These are phyloP conservation scores for Penicillium sp. DNA, from an alignment of 2,329 filamentous ascomycete species.

Conservation along the genomic window DNA sequence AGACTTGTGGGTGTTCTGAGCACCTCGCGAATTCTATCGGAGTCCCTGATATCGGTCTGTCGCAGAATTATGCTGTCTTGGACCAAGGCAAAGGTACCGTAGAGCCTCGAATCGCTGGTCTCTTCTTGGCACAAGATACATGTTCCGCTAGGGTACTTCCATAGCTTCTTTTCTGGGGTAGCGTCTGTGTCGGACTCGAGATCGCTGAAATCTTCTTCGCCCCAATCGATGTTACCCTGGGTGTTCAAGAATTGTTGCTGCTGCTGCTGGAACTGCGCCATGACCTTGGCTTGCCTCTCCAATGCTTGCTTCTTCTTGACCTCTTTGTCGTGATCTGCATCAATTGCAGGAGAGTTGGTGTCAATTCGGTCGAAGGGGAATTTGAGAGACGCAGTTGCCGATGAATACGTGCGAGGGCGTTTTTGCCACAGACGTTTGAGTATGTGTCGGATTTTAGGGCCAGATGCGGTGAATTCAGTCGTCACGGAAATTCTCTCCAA, in stretches of 20 bases:
- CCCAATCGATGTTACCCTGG: constrained; percentile 85
- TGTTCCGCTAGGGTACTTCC: constrained; percentile 89
- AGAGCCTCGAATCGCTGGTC: constrained; percentile 81
- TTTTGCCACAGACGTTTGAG: constrained; percentile 83
- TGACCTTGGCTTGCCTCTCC: constrained; percentile 86
- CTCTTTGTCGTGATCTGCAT: constrained; percentile 61
- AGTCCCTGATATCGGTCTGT: constrained; percentile 78
- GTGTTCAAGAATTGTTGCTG: constrained; percentile 92
- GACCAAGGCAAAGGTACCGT: constrained; percentile 89
- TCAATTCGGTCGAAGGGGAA: constrained; percentile 76
- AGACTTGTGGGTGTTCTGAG: constrained; percentile 75
- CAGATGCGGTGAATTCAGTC: constrained; percentile 76
- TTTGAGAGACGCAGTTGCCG: constrained; percentile 59
- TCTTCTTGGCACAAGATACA: constrained; percentile 98
- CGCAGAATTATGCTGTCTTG: constrained; percentile 82
- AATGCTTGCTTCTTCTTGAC: constrained; percentile 87
- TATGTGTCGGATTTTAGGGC: constrained; percentile 80
- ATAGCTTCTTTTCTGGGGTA: constrained; percentile 67
- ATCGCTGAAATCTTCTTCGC: constrained; percentile 74
- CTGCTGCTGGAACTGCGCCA: constrained; percentile 97
- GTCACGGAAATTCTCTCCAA: constrained; percentile 58
- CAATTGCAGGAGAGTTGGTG: constrained; percentile 74
- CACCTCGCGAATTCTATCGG: constrained; percentile 81
- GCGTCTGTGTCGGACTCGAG: constrained; percentile 51
- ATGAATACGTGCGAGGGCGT: constrained; percentile 69